Percentiles rank a stretch among this genome's conserved stretches.
Conservation (phyloP, 192 early-diverging fungal species). For the Coemansia sp. region DNA sequence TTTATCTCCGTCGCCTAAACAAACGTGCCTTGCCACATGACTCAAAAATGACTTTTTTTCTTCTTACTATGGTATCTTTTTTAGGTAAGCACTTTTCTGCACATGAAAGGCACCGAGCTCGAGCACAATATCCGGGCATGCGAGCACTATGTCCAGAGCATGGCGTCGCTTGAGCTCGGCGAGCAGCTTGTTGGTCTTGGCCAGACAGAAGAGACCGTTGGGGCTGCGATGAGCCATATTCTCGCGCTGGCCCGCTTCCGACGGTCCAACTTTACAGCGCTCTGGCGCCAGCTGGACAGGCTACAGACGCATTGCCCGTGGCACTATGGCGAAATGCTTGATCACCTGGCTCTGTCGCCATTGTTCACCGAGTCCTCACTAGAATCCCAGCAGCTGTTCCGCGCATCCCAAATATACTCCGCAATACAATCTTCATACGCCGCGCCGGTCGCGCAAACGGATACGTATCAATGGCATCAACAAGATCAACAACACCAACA, state of each 20-base stretch:
- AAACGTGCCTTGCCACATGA: conserved; percentile 3
- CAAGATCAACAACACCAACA: too few relatives aligned
- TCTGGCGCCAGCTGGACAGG: conserved; percentile 39
- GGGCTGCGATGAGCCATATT: conserved; percentile 31
- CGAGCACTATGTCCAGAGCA: conserved; percentile 27
- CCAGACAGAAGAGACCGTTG: conserved; percentile 43
- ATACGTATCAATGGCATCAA: too few relatives aligned
- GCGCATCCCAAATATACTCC: conserved; percentile 36
- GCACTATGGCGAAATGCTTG: conserved; percentile 30
- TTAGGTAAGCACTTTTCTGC: conserved; percentile 44
- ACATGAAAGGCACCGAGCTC: conserved; percentile 38
- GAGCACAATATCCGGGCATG: conserved; percentile 34
- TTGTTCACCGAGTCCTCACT: conserved; percentile 39
- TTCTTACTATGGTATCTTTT: background rate
- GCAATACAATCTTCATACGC: conserved; percentile 28
- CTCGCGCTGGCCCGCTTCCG: conserved; percentile 46
- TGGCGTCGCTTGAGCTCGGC: conserved; percentile 17
- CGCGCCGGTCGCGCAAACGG: background rate
- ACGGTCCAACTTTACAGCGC: conserved; percentile 44
- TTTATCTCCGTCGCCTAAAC: background rate
- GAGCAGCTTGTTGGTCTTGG: conserved; percentile 43
- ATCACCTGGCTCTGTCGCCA: conserved; percentile 25
- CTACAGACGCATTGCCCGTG: conserved; percentile 24
- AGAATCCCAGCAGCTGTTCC: conserved; percentile 44
- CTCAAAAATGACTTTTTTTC: background rate